Conservation (phyloP, 2,329 filamentous ascomycete genomes). For the Periglandula ipomoeae region DNA sequence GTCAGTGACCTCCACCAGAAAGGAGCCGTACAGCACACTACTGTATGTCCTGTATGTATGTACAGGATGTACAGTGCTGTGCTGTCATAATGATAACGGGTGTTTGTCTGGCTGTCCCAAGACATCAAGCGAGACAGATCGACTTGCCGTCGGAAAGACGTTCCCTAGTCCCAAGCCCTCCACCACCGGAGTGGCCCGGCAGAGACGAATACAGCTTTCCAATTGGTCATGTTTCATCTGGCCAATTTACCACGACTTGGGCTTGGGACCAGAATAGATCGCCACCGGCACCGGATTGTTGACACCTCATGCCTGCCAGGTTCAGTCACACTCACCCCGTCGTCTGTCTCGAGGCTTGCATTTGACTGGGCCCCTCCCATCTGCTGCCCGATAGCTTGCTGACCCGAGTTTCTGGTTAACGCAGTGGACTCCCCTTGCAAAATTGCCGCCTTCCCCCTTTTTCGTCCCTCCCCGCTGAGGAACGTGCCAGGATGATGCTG, state of each 20-base stretch:
- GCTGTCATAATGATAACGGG: background rate
- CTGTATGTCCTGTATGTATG: no score
- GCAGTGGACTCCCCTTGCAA: background rate
- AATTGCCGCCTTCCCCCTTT: background rate
- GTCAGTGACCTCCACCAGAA: no score
- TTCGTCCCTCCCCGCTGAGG: background rate
- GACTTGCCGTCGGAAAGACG: constrained; percentile 1
- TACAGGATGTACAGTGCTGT: background rate
- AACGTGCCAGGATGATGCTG: background rate
- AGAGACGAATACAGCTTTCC: background rate
- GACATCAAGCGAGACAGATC: constrained; percentile 1
- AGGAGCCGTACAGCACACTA: no score
- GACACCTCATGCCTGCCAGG: background rate
- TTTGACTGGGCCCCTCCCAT: background rate
- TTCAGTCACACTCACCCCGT: background rate
- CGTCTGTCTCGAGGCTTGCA: background rate
- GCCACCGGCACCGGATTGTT: background rate
- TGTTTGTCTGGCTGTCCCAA: background rate
- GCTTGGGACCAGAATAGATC: constrained; percentile 1
- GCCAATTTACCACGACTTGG: background rate
- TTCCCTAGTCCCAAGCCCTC: background rate
- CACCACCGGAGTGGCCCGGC: background rate
- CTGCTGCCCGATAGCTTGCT: background rate
- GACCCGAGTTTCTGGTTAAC: constrained; percentile 1
- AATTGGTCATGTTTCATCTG: constrained; percentile 1